Evolutionary conservation across 768 basidiomycete species (phyloP), one percentile per base, ranked within the genome.

Genomic region (Pluteus cervinus): DNA sequence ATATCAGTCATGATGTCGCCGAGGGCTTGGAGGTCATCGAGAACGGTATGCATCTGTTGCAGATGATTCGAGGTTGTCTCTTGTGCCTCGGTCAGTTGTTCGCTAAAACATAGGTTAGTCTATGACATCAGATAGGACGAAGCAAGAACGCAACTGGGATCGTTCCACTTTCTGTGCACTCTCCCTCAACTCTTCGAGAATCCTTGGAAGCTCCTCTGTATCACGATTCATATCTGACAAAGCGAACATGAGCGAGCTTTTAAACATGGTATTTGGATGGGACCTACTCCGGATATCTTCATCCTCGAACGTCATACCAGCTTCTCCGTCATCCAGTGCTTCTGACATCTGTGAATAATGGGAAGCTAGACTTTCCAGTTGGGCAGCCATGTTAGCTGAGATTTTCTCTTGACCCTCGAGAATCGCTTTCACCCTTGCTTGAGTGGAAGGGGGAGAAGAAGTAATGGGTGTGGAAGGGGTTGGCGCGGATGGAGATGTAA

Each of bases 1-100:
- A 90, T 86, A 36, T 81, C 80, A 0, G 66, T 64, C 79, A 90
- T 86, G 36, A 87, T 84, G 14, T 82, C 78, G 2, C 79, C 87
- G 3, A 90, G 68, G 46, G 82, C 79, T 32, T 89, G 85, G 14
- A 90, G 65, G 48, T 85, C 75, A 34, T 77, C 69, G 20, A 90
- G 57, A 10, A 66, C 69, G 23, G 49, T 57, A 10, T 60, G 52
- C 15, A 81, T 71, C 26, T 67, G 63, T 14, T 71, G 65, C 7
- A 86, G 46, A 45, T 72, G 69, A 36, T 66, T 62, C 43, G 69
- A 65, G 8, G 65, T 62, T 4, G 53, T 49, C 10, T 60, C 58
- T 44, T 73, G 75, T 3, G 64, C 61, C 11, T 62, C 49, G 7
- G 60, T 43, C 17, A 89, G 55, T 25, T 71, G 60, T 35, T 74